These are phyloP conservation scores for Mycotypha africana DNA, from an alignment of 371 early-diverging fungal genomes.

Conservation along the genomic window DNA sequence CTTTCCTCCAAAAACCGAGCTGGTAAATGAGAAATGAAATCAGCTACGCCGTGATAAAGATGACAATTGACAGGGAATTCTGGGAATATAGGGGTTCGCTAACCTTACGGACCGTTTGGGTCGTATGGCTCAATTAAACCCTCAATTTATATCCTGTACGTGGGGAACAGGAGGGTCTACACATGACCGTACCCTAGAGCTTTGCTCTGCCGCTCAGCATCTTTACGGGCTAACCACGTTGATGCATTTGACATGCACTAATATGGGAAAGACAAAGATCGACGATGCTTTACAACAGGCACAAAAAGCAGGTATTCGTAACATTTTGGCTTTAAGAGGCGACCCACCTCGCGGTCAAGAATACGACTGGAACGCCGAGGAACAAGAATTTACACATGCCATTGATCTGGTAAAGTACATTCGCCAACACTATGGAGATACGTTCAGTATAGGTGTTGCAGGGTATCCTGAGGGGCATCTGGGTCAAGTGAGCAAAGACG, in stretches of 20 bases:
- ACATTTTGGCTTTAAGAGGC: slow-evolving; percentile 94
- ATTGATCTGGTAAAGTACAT: slow-evolving; percentile 91
- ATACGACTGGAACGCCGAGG: slow-evolving; percentile 76
- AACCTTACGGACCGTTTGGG: slow-evolving; percentile 91
- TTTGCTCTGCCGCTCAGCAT: slow-evolving; percentile 80
- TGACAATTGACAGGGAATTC: background rate
- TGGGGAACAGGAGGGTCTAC: slow-evolving; percentile 97
- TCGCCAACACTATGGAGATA: slow-evolving; percentile 78
- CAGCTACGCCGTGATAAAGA: too few relatives aligned
- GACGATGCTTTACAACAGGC: slow-evolving; percentile 82
- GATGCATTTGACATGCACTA: slow-evolving; percentile 97
- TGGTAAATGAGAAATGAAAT: slow-evolving; percentile 40
- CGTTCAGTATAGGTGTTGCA: slow-evolving; percentile 95
- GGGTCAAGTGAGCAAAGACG: slow-evolving; percentile 54
- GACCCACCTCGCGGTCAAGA: slow-evolving; percentile 78
- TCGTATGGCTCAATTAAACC: slow-evolving; percentile 81
- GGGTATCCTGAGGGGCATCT: slow-evolving; percentile 96
- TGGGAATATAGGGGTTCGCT: slow-evolving; percentile 60
- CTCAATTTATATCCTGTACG: slow-evolving; percentile 90
- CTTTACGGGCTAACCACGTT: slow-evolving; percentile 84
- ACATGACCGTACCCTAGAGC: slow-evolving; percentile 75
- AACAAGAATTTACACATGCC: slow-evolving; percentile 80
- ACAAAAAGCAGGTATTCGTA: slow-evolving; percentile 83
- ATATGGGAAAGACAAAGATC: slow-evolving; percentile 85
- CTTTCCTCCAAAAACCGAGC: slow-evolving; percentile 96